Evolutionary conservation across 805 yeast genomes (phyloP), one percentile per base, ranked within the genome.

Genomic region (Wickerhamomyces mucosus): DNA sequence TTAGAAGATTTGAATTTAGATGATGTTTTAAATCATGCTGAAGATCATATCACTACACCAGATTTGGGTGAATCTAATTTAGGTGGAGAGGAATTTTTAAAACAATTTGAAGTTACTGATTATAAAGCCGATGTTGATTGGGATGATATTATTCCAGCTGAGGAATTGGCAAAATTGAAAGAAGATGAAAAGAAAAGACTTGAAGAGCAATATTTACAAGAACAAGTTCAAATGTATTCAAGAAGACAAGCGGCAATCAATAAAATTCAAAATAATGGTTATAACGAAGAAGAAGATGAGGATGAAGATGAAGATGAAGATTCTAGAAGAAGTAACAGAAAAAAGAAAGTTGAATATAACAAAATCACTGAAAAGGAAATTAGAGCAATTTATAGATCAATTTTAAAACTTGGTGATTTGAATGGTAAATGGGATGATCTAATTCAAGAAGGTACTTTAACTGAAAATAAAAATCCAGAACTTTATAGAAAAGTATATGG

Each of bases 111-210:
- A 58, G 98, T 92, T 32, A 92, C 99, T 0, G 98, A 92, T 54
- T 94, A 88, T 56, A 92, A 92, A 61, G 97, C 98, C 1, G 96
- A 89, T 55, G 86, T 89, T 39, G 94, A 86, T 41, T 92, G 99
- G 99, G 97, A 92, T 61, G 99, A 92, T 56, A 92, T 92, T 45
- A 92, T 92, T 48, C 99, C 99, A 0, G 88, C 84, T 42, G 95
- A 83, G 27, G 98, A 92, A 55, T 65, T 94, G 41, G 69, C 75
- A 38, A 84, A 81, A 53, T 67, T 92, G 46, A 92, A 92, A 53
- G 95, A 82, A 41, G 95, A 86, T 34, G 98, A 92, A 53, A 78
- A 80, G 65, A 79, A 76, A 53, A 70, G 81, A 31, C 71, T 78
- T 27, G 96, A 92, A 43, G 96, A 89, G 41, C 80, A 75, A 41